phyloP scores from a whole-genome alignment of 352 stramenopile genomes.

The Globisporangium rhizosaccharum region DNA sequence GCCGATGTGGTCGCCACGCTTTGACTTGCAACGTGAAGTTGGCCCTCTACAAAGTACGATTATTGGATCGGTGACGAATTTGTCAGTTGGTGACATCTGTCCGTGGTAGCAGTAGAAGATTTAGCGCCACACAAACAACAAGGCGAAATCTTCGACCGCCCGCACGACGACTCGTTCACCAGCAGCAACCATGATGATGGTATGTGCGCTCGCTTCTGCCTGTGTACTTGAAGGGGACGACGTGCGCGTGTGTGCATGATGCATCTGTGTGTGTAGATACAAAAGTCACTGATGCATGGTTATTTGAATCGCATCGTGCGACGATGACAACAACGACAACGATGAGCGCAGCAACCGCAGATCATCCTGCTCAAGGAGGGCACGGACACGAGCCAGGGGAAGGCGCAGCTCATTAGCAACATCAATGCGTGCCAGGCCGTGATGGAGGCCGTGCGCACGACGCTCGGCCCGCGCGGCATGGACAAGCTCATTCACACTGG shows the following conservation, averaged over 20 bases:
- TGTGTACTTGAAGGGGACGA: background rate
- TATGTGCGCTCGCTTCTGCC: conserved; percentile 11
- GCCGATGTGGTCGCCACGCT: background rate
- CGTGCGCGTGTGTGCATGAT: background rate
- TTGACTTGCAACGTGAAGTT: background rate
- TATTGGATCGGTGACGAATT: background rate
- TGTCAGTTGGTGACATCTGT: background rate
- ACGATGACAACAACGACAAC: background rate
- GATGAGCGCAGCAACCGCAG: conserved; percentile 80
- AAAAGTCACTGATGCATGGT: conserved; percentile 1
- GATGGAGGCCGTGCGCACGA: conserved; percentile 96
- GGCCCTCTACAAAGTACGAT: background rate
- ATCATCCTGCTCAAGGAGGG: conserved; percentile 99
- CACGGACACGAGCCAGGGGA: conserved; percentile 98
- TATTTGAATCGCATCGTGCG: background rate
- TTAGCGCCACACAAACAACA: conserved; percentile 4
- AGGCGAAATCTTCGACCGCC: conserved; percentile 13
- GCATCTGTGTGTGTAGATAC: background rate
- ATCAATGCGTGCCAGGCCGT: conserved; percentile 92
- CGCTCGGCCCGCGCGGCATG: conserved; percentile 96
- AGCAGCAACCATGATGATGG: conserved; percentile 49
- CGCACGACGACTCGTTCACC: background rate
- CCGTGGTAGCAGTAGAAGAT: conserved; percentile 11
- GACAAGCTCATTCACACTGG: conserved; percentile 98
- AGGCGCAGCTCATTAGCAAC: conserved; percentile 93